Evolutionary conservation across 2,329 filamentous ascomycete species (phyloP).

Genomic region (Paecilomyces variotii): DNA sequence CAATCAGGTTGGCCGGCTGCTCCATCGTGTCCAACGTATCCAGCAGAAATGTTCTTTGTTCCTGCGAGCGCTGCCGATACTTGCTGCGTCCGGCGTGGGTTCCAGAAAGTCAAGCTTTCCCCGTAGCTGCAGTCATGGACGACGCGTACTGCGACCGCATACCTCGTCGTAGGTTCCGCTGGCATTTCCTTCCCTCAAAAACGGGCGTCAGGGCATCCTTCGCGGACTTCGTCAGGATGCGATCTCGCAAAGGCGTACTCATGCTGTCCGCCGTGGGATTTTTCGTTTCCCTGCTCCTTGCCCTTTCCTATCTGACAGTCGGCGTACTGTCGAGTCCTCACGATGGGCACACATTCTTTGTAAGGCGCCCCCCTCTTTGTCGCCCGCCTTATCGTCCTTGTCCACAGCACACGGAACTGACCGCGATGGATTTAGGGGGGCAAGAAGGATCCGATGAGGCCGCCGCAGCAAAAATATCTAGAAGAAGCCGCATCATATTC

Average conservation of each 20-base stretch:
- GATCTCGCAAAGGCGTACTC: neutral
- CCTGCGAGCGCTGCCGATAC: neutral
- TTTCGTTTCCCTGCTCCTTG: neutral
- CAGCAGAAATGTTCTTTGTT: neutral
- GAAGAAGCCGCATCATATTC: conserved; percentile 2
- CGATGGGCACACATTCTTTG: neutral
- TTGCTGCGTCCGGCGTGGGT: neutral
- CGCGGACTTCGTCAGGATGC: neutral
- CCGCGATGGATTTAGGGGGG: neutral
- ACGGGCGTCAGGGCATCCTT: neutral
- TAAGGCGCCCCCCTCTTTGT: neutral
- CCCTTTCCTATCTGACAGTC: neutral
- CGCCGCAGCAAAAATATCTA: conserved; percentile 7
- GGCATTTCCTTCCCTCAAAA: neutral
- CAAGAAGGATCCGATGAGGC: neutral
- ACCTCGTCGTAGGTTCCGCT: neutral
- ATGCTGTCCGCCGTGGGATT: neutral
- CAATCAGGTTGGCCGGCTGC: neutral
- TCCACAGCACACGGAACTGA: neutral
- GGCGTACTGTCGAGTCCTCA: neutral
- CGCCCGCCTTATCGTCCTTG: neutral
- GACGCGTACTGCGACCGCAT: neutral
- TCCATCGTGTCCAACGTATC: neutral
- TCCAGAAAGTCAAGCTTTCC: neutral
- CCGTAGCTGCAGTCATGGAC: neutral